Evolutionary conservation across 371 early-diverging fungal species (phyloP).

Genomic region (Batkoa obscura): DNA sequence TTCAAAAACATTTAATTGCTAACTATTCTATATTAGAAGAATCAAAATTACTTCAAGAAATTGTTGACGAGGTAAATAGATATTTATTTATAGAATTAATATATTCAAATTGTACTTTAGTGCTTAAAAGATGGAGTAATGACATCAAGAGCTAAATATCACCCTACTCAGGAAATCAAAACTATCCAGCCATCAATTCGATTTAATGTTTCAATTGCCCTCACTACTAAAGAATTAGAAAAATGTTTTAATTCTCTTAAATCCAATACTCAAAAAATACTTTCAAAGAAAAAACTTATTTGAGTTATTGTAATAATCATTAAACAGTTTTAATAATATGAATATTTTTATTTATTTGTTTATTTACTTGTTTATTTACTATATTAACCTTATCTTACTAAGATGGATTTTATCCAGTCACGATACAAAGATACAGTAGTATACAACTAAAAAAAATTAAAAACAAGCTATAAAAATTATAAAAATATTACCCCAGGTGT

Average conservation of each 20-base stretch:
- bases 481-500: background rate
- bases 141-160: slow-evolving; percentile 71
- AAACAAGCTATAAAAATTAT: background rate
- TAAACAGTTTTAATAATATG: too few relatives aligned
- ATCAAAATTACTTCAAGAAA: slow-evolving; percentile 51
- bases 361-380: too few relatives aligned
- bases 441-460: too few relatives aligned
- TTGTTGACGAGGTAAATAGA: slow-evolving; percentile 48
- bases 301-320: background rate
- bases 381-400: too few relatives aligned
- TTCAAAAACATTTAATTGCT: slow-evolving; percentile 23
- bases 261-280: slow-evolving; percentile 26
- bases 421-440: too few relatives aligned
- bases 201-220: slow-evolving; percentile 50
- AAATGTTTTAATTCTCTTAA: slow-evolving; percentile 50
- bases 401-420: too few relatives aligned
- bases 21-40: slow-evolving; percentile 20
- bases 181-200: slow-evolving; percentile 66
- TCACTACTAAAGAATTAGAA: slow-evolving; percentile 65
- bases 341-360: too few relatives aligned
- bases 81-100: background rate
- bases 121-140: slow-evolving; percentile 53
- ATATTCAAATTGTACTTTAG: slow-evolving; percentile 11
- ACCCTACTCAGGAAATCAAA: slow-evolving; percentile 57
- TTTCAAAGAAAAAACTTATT: slow-evolving; percentile 14